A percentile compares a stretch with the other conserved stretches of the same genome.
phyloP scores from a whole-genome alignment of 2,329 filamentous ascomycete species.

The Trichoderma sp. region DNA sequence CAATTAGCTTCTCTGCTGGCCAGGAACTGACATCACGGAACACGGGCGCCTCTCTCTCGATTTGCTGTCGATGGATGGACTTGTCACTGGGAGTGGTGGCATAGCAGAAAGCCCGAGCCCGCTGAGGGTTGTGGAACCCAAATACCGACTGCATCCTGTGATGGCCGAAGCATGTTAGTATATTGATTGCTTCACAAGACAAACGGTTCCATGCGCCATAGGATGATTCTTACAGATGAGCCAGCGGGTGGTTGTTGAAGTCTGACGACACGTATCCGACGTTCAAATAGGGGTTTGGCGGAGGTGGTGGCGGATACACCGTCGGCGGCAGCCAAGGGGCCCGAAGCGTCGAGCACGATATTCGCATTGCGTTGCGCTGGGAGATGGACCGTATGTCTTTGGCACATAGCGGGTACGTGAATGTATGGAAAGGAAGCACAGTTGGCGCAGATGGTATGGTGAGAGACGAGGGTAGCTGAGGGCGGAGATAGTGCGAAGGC shows the following conservation, averaged over 20 bases:
- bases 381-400: conserved; percentile 93
- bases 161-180: conserved; percentile 13
- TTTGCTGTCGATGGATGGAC: conserved; percentile 86
- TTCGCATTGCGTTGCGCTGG: conserved; percentile 88
- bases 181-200: neutral
- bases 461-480: conserved; percentile 71
- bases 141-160: conserved; percentile 94
- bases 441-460: conserved; percentile 87
- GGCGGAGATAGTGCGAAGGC: conserved; percentile 64
- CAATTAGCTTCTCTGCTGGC: conserved; percentile 79
- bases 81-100: conserved; percentile 90
- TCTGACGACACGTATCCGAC: conserved; percentile 97
- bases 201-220: neutral
- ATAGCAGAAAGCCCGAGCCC: conserved; percentile 88
- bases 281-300: conserved; percentile 80
- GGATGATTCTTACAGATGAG: conserved; percentile 65
- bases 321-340: conserved; percentile 81
- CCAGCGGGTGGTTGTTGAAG: conserved; percentile 97
- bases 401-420: conserved; percentile 89
- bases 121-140: conserved; percentile 75
- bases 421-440: conserved; percentile 95
- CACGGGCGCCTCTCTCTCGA: conserved; percentile 86
- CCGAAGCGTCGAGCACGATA: conserved; percentile 85
- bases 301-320: conserved; percentile 82
- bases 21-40: conserved; percentile 88